A percentile compares a stretch with the other conserved stretches of the same genome.
Evolutionary conservation across 1,284 basidiomycete species (phyloP).

Genomic region (Trichosporon coremiiforme): DNA sequence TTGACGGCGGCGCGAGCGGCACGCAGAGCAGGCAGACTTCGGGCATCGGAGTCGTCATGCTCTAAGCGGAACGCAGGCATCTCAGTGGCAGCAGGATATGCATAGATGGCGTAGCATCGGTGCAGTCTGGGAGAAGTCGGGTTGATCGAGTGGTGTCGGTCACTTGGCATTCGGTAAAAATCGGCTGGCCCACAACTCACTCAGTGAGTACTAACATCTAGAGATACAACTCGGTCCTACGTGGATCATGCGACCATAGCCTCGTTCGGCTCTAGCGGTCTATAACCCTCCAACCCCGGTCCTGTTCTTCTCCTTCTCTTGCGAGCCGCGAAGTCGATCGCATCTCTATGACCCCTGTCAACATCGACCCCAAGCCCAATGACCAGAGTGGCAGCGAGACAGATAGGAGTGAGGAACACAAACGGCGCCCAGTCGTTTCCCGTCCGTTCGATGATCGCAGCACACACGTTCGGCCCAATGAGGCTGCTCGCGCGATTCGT

Average conservation of each 20-base stretch:
- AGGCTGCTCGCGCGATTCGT: conserved; percentile 79
- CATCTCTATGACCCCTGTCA: not conserved
- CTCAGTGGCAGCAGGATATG: not conserved
- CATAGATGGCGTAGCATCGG: not conserved
- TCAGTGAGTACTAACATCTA: too few relatives aligned
- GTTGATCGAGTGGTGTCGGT: too few relatives aligned
- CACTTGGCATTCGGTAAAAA: too few relatives aligned
- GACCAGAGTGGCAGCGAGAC: not conserved
- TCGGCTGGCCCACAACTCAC: too few relatives aligned
- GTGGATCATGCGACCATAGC: too few relatives aligned
- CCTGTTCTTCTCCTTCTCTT: too few relatives aligned
- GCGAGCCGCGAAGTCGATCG: not conserved
- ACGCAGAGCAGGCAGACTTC: conserved; percentile 45
- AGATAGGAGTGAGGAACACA: conserved; percentile 60
- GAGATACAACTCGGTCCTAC: too few relatives aligned
- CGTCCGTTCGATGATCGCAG: conserved; percentile 66
- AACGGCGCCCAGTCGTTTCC: conserved; percentile 66
- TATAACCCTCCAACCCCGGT: too few relatives aligned
- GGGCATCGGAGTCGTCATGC: conserved; percentile 56
- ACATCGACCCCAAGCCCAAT: not conserved
- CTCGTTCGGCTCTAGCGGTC: too few relatives aligned
- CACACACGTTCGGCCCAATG: conserved; percentile 78
- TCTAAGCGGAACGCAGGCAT: conserved; percentile 33
- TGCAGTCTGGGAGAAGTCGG: too few relatives aligned
- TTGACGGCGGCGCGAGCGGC: conserved; percentile 64